phyloP scores from a whole-genome alignment of 345 rosid genomes.

The Lenwebbia sp. region DNA sequence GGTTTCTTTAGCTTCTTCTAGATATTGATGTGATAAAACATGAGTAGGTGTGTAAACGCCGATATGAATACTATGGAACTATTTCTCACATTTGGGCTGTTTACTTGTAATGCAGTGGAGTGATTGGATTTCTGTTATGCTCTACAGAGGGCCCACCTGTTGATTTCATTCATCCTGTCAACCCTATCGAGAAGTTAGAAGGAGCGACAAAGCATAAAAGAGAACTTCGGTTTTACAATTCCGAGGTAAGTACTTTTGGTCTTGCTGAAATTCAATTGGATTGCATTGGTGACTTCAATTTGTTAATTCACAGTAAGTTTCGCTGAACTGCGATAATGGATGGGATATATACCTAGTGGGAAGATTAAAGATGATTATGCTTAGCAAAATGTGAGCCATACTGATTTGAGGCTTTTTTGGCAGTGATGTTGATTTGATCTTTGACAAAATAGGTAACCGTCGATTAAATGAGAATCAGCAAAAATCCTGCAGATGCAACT shows the following conservation, averaged over 20 bases:
- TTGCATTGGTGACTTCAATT: neutral
- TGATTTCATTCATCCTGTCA: slow-evolving; percentile 75
- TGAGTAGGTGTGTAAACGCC: neutral
- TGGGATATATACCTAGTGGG: neutral
- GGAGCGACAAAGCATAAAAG: slow-evolving; percentile 51
- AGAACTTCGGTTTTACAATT: slow-evolving; percentile 73
- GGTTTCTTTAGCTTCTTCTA: neutral
- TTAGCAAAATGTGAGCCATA: neutral
- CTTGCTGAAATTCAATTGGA: neutral
- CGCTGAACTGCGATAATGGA: neutral
- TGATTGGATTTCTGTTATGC: slow-evolving; percentile 82
- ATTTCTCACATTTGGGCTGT: neutral
- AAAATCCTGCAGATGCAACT: neutral
- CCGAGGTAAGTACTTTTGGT: slow-evolving; percentile 39
- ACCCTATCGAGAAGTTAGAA: slow-evolving; percentile 81
- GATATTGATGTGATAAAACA: neutral
- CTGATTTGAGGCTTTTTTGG: neutral
- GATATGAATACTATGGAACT: neutral
- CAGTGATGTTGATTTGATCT: neutral
- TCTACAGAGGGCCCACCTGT: slow-evolving; percentile 68
- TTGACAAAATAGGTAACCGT: neutral
- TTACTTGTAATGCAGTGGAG: slow-evolving; percentile 45
- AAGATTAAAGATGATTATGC: neutral
- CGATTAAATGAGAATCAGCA: neutral
- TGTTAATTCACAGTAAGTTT: neutral